Conservation (phyloP, 2,329 filamentous ascomycete genomes). For the Macroventuria anomochaeta region DNA sequence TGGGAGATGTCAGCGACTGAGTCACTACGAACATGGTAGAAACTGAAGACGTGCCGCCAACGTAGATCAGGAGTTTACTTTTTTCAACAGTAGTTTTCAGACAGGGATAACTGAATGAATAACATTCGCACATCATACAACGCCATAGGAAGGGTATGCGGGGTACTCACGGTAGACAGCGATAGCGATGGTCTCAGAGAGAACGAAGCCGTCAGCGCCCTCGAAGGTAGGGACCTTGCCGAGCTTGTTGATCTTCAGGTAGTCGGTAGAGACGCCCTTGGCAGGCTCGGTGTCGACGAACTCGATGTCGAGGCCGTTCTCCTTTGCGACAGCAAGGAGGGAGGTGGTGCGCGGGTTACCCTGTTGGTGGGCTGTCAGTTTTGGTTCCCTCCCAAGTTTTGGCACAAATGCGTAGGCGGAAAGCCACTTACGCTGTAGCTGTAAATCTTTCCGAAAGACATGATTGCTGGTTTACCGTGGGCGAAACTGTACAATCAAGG, state of each 20-base stretch:
- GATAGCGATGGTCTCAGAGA: constrained; percentile 91
- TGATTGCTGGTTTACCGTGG: constrained; percentile 60
- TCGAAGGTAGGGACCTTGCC: constrained; percentile 93
- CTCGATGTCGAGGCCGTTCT: constrained; percentile 93
- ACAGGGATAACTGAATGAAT: constrained; percentile 75
- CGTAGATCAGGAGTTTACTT: constrained; percentile 78
- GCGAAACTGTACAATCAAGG: constrained; percentile 40
- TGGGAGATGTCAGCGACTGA: constrained; percentile 53
- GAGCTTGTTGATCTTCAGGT: constrained; percentile 83
- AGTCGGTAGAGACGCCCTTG: constrained; percentile 73
- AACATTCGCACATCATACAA: constrained; percentile 70
- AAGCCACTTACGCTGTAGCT: constrained; percentile 65
- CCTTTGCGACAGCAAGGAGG: constrained; percentile 94
- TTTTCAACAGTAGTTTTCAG: constrained; percentile 93
- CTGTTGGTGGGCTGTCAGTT: constrained; percentile 57
- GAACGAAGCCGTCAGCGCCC: constrained; percentile 86
- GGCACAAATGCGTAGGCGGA: not conserved
- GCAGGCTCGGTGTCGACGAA: constrained; percentile 73
- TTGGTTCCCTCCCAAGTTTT: not conserved
- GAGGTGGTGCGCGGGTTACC: constrained; percentile 87
- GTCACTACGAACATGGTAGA: constrained; percentile 31
- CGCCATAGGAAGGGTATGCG: constrained; percentile 19
- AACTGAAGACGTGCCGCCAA: constrained; percentile 1
- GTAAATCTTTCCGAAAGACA: constrained; percentile 99
- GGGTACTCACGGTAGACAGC: constrained; percentile 90